Evolutionary conservation across 176 grass and related monocot genomes (phyloP), one percentile per base, ranked within the genome.

Genomic region (Phragmites australis): DNA sequence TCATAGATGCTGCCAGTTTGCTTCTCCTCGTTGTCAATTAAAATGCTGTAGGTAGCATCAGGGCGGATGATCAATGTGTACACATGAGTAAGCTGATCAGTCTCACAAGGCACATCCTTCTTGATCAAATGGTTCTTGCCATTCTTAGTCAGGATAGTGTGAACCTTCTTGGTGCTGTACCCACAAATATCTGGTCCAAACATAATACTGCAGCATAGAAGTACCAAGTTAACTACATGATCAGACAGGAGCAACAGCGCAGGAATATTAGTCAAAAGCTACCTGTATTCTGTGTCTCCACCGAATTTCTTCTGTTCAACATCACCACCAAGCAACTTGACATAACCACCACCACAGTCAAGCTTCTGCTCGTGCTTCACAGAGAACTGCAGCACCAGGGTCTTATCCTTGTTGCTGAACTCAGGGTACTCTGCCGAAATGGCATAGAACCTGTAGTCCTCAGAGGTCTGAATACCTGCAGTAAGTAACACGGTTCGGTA

Each of bases 301-400:
- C 96, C 92, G 39, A 99, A 99, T 57, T 99, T 99, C 92, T 93
- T 99, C 77, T 95, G 96, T 67, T 99, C 93, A 48, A 95, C 44
- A 66, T 95, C 96, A 72, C 86, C 86, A 21, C 88, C 91, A 51
- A 99, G 88, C 69, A 99, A 66, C 71, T 99, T 99, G 12, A 99
- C 85, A 18, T 99, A 99, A 8, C 92, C 92, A 84, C 96, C 96
- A 29, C 92, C 96, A 0, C 96, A 99, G 76, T 95, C 96, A 27
- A 99, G 88, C 50, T 99, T 99, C 75, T 99, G 96, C 74, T 99
- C 96, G 21, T 95, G 96, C 84, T 99, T 99, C 34, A 91, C 92
- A 26, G 96, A 84, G 74, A 99, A 99, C 54, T 99, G 96, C 53
- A 99, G 78, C 83, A 99, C 96, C 7, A 99, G 50, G 41, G 88